Evolutionary conservation across 495 filamentous ascomycete species (phyloP).

Genomic region (Xylaria grammica): DNA sequence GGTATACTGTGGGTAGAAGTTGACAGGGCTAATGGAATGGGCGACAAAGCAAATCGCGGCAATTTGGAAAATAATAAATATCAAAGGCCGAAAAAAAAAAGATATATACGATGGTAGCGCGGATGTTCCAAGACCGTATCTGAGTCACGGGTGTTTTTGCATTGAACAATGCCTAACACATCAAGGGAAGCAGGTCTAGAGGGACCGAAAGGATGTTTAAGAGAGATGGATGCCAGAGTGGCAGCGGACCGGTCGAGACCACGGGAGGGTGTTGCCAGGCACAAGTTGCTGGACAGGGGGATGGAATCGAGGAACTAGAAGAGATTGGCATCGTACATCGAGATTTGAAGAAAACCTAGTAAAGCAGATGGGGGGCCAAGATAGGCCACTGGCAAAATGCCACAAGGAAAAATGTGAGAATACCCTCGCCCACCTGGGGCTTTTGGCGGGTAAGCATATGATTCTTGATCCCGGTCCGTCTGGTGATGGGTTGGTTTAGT

Average conservation of each 20-base stretch:
- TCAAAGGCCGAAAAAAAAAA: neutral
- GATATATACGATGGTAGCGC: neutral
- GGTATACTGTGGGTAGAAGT: neutral
- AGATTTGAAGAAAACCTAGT: neutral
- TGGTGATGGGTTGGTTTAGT: too few relatives aligned
- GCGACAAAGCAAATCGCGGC: neutral
- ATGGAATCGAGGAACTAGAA: neutral
- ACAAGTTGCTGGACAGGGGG: neutral
- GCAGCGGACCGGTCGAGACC: slow-evolving; percentile 7
- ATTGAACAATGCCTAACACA: neutral
- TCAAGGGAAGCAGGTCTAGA: too few relatives aligned
- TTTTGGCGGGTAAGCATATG: neutral
- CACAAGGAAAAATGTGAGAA: slow-evolving; percentile 8
- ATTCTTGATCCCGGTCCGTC: slow-evolving; percentile 12
- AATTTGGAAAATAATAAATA: neutral
- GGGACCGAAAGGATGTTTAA: neutral
- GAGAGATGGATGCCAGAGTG: slow-evolving; percentile 5
- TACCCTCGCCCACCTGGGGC: slow-evolving; percentile 10
- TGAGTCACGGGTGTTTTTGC: neutral
- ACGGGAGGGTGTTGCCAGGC: neutral
- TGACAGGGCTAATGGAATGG: too few relatives aligned
- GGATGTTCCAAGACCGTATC: neutral
- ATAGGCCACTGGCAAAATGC: neutral
- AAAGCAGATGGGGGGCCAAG: neutral
- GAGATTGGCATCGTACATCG: slow-evolving; percentile 14